These are phyloP conservation scores for Metarhizium humberi DNA, from an alignment of 2,329 filamentous ascomycete genomes.

Conservation along the genomic window DNA sequence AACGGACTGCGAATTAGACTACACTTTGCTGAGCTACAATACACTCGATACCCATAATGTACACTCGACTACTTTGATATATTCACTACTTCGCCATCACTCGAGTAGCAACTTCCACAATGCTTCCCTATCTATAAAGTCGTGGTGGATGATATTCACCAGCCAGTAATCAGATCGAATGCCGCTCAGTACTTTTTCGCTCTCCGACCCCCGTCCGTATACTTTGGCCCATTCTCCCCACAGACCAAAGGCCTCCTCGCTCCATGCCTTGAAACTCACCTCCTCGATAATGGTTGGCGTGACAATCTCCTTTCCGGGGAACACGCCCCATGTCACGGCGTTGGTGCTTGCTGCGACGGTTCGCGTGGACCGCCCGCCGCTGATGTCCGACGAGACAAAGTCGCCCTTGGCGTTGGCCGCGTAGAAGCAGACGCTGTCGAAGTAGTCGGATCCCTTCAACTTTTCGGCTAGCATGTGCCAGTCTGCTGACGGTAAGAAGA, in stretches of 20 bases:
- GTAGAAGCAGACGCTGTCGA: conserved; percentile 74
- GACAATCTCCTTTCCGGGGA: conserved; percentile 90
- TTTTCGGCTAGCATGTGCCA: conserved; percentile 59
- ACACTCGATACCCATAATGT: not conserved
- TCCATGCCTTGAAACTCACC: conserved; percentile 88
- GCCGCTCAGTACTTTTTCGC: conserved; percentile 59
- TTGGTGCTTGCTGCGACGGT: conserved; percentile 57
- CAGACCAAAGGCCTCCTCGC: conserved; percentile 91
- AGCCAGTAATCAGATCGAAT: conserved; percentile 70
- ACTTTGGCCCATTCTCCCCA: conserved; percentile 91
- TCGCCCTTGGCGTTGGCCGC: conserved; percentile 72
- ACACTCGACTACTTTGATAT: not conserved
- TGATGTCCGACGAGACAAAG: conserved; percentile 60
- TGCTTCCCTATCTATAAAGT: conserved; percentile 60
- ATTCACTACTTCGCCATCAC: conserved; percentile 8
- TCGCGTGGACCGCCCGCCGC: conserved; percentile 21
- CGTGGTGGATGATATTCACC: conserved; percentile 83
- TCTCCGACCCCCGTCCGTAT: conserved; percentile 66
- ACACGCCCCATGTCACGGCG: conserved; percentile 94
- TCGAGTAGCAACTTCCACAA: conserved; percentile 59
- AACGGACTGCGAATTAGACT: no score
- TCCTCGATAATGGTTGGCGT: conserved; percentile 96
- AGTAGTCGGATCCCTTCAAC: conserved; percentile 48
- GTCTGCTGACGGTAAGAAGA: conserved; percentile 71
- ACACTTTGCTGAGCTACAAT: not conserved